A percentile compares a stretch with the other conserved stretches of the same genome.
phyloP scores from a whole-genome alignment of 1,284 basidiomycete genomes.

The Butyriboletus appendiculatus region DNA sequence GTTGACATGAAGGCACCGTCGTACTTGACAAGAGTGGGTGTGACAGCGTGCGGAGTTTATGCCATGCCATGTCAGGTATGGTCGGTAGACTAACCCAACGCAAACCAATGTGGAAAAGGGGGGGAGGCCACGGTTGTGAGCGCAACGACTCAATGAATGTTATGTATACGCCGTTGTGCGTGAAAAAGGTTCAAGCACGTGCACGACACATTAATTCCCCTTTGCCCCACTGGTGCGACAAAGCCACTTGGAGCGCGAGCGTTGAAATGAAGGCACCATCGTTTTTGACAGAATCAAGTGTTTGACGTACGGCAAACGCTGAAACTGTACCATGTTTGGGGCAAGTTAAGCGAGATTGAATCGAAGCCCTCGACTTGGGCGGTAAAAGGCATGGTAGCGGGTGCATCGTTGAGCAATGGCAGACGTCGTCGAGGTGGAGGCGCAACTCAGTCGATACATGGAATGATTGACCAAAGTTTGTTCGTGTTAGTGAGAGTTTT shows the following conservation, averaged over 20 bases:
- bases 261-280: slow-evolving; percentile 3
- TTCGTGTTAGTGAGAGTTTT: background rate
- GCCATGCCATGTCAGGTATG: background rate
- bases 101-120: background rate
- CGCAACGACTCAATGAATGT: background rate
- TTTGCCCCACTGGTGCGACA: background rate
- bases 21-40: background rate
- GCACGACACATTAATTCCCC: background rate
- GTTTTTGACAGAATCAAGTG: background rate
- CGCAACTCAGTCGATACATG: background rate
- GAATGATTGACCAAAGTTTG: background rate
- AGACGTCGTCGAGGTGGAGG: background rate
- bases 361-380: background rate
- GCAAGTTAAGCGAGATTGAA: background rate
- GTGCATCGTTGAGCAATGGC: background rate
- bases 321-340: background rate
- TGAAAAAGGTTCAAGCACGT: background rate
- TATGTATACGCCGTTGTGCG: background rate
- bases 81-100: background rate
- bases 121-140: background rate
- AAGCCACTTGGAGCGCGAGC: background rate
- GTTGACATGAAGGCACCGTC: background rate
- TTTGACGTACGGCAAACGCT: background rate
- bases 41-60: background rate
- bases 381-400: background rate